Evolutionary conservation across 2,329 filamentous ascomycete genomes (phyloP).

Genomic region (Metarhizium brunneum): DNA sequence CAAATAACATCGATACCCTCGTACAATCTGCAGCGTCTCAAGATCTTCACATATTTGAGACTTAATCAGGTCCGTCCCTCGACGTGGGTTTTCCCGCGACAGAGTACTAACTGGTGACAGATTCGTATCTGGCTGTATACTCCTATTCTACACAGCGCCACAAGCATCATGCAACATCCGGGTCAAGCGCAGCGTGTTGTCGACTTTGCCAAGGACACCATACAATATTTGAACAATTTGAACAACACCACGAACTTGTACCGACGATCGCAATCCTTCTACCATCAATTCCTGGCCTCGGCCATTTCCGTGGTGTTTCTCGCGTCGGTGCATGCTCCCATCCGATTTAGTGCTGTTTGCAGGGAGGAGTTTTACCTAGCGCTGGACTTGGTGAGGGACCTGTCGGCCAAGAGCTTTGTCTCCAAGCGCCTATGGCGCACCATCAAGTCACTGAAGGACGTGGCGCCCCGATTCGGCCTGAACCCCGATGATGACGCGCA

Average conservation of each 20-base stretch:
- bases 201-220: conserved; percentile 67
- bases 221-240: conserved; percentile 59
- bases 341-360: conserved; percentile 58
- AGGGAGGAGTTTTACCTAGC: conserved; percentile 73
- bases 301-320: conserved; percentile 69
- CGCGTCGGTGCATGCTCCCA: conserved; percentile 65
- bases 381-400: conserved; percentile 62
- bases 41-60: conserved; percentile 76
- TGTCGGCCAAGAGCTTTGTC: conserved; percentile 63
- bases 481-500: conserved; percentile 38
- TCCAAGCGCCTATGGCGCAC: conserved; percentile 67
- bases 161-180: conserved; percentile 70
- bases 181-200: conserved; percentile 65
- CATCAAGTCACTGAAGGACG: conserved; percentile 60
- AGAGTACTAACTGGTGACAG: conserved; percentile 14
- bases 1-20: conserved; percentile 45
- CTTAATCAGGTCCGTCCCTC: conserved; percentile 56
- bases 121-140: conserved; percentile 85
- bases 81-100: neutral
- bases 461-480: conserved; percentile 60
- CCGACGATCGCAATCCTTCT: conserved; percentile 62
- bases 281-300: conserved; percentile 71
- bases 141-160: conserved; percentile 75
- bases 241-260: conserved; percentile 67
- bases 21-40: conserved; percentile 62